phyloP scores from a whole-genome alignment of 257 asterid genomes.

The Lithospermum erythrorhizon region DNA sequence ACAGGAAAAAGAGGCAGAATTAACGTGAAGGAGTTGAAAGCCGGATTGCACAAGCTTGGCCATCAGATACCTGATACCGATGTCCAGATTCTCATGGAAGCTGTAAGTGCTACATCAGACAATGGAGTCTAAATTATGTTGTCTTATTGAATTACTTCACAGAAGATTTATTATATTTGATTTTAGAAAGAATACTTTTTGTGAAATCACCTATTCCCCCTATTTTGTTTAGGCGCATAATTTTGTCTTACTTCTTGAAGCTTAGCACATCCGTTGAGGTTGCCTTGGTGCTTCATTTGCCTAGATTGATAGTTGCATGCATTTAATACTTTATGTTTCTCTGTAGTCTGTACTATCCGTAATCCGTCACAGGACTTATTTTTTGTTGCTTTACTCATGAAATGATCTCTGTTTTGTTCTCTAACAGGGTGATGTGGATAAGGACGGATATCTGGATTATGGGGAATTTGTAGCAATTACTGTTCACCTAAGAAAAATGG shows the following conservation, averaged over 20 bases:
- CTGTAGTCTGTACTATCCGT: too few species aligned
- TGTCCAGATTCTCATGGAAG: slow-evolving; percentile 50
- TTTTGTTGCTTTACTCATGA: neutral
- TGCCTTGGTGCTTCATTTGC: neutral
- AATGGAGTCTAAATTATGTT: neutral
- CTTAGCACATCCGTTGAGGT: too few species aligned
- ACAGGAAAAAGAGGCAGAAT: slow-evolving; percentile 46
- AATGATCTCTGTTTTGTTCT: neutral
- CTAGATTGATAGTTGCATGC: neutral
- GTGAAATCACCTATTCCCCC: neutral
- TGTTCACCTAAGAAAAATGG: slow-evolving; percentile 64
- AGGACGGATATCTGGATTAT: slow-evolving; percentile 65
- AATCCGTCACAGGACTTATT: neutral
- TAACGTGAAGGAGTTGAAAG: slow-evolving; percentile 44
- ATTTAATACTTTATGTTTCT: neutral
- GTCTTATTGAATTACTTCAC: neutral
- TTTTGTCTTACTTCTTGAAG: neutral
- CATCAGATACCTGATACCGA: slow-evolving; percentile 56
- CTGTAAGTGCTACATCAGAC: slow-evolving; percentile 27
- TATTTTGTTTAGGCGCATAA: neutral
- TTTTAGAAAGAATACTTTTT: neutral
- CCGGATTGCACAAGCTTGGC: slow-evolving; percentile 51
- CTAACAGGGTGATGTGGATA: slow-evolving; percentile 72
- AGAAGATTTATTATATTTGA: neutral
- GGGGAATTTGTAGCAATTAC: slow-evolving; percentile 88